These are phyloP conservation scores for Exophiala calicioides DNA, from an alignment of 2,329 filamentous ascomycete genomes.

Conservation along the genomic window DNA sequence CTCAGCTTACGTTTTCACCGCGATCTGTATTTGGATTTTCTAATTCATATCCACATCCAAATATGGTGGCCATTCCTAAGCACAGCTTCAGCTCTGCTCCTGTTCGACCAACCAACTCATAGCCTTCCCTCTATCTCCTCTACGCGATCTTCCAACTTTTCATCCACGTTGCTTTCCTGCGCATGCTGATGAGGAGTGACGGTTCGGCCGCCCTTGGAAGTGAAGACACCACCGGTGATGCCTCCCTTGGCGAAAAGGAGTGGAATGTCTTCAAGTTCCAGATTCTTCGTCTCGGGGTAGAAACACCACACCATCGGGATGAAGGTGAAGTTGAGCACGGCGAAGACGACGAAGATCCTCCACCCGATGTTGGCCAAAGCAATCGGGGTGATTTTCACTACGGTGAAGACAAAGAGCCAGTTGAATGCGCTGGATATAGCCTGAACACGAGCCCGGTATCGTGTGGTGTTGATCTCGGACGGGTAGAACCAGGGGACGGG, in stretches of 20 bases:
- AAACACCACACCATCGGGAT: slow-evolving; percentile 62
- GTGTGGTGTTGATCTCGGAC: too few relatives aligned
- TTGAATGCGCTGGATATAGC: too few relatives aligned
- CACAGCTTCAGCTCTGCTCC: too few relatives aligned
- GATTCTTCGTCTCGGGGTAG: slow-evolving; percentile 65
- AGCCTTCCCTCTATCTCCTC: background rate
- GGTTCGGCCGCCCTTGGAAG: slow-evolving; percentile 27
- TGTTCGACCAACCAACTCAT: too few relatives aligned
- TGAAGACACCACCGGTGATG: slow-evolving; percentile 26
- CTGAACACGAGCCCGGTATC: too few relatives aligned
- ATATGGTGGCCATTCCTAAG: too few relatives aligned
- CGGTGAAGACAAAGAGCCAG: too few relatives aligned
- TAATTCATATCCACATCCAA: too few relatives aligned
- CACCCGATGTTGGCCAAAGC: slow-evolving; percentile 45
- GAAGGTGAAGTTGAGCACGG: slow-evolving; percentile 31
- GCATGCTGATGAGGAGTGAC: slow-evolving; percentile 18
- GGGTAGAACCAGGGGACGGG: too few relatives aligned
- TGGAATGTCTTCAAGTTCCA: slow-evolving; percentile 65
- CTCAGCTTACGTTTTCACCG: too few relatives aligned
- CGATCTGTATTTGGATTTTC: too few relatives aligned
- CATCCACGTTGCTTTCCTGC: background rate
- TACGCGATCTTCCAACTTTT: background rate
- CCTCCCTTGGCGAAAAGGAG: slow-evolving; percentile 35
- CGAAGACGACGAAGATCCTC: slow-evolving; percentile 37
- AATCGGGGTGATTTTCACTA: too few relatives aligned